phyloP scores from a whole-genome alignment of 495 filamentous ascomycete species.

The Geopyxis carbonaria region DNA sequence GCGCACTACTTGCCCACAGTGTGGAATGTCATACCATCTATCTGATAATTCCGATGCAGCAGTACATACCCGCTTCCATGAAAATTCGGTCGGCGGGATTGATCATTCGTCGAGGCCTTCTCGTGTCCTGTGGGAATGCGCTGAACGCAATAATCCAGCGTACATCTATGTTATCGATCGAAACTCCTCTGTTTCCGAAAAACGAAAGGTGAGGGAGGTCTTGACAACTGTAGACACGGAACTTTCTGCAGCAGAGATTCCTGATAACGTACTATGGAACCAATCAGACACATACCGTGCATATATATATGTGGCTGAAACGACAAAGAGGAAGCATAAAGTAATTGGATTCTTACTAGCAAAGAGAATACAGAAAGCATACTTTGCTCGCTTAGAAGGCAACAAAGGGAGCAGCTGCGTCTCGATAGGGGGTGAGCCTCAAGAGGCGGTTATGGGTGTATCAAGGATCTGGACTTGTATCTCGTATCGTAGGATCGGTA shows the following conservation, averaged over 20 bases:
- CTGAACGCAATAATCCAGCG: background rate
- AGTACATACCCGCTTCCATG: conserved; percentile 52
- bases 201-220: conserved; percentile 42
- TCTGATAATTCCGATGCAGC: conserved; percentile 46
- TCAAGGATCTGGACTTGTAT: conserved; percentile 2
- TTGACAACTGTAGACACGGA: conserved; percentile 52
- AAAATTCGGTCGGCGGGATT: conserved; percentile 45
- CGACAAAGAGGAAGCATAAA: too few relatives aligned
- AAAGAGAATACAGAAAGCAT: conserved; percentile 45
- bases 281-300: conserved; percentile 41
- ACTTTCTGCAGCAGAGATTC: conserved; percentile 44
- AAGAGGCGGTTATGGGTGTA: conserved; percentile 1
- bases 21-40: conserved; percentile 56
- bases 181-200: conserved; percentile 29
- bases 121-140: background rate
- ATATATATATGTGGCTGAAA: conserved; percentile 46
- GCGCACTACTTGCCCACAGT: conserved; percentile 43
- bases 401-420: too few relatives aligned
- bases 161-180: too few relatives aligned
- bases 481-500: conserved; percentile 25
- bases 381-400: conserved; percentile 15
- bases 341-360: conserved; percentile 52
- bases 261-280: conserved; percentile 42
- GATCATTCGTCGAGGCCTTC: conserved; percentile 22
- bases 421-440: conserved; percentile 25